Percentiles rank a stretch among this genome's conserved stretches.
Evolutionary conservation across 768 basidiomycete genomes (phyloP).

Genomic region (Hemileccinum rubropunctum): DNA sequence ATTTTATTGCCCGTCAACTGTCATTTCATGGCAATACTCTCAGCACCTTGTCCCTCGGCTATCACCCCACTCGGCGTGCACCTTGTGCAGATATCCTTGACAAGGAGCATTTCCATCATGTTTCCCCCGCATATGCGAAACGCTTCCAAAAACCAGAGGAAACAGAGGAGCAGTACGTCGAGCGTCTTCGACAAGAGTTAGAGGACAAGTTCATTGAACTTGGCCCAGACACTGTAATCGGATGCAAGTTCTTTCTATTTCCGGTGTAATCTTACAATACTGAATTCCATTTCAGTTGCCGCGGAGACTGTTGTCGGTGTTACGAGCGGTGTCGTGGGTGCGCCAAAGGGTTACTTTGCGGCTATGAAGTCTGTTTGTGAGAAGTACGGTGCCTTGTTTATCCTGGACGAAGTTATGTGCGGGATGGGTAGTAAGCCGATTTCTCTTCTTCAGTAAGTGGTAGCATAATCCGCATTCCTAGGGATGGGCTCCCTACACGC

Average conservation of each 20-base stretch:
- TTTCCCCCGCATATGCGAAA: constrained; percentile 83
- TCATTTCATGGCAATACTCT: constrained; percentile 88
- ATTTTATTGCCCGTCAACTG: constrained; percentile 75
- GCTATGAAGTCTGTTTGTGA: constrained; percentile 83
- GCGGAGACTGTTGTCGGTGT: constrained; percentile 90
- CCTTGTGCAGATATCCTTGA: constrained; percentile 70
- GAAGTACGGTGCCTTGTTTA: constrained; percentile 69
- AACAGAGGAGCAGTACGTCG: constrained; percentile 76
- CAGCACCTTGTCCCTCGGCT: constrained; percentile 62
- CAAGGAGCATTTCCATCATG: constrained; percentile 70
- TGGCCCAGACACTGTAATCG: constrained; percentile 79
- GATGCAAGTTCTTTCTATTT: constrained; percentile 48
- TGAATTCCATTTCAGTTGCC: constrained; percentile 47
- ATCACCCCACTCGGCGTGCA: constrained; percentile 63
- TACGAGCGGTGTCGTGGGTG: constrained; percentile 69
- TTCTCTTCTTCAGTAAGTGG: background rate
- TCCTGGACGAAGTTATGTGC: constrained; percentile 91
- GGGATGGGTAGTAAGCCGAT: constrained; percentile 78
- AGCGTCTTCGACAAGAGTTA: constrained; percentile 72
- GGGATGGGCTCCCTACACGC: constrained; percentile 87
- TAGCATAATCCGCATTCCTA: constrained; percentile 25
- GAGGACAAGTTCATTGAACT: constrained; percentile 83
- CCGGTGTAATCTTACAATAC: background rate
- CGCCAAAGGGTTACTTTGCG: constrained; percentile 83
- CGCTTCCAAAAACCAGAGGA: constrained; percentile 72